Conservation (phyloP, 192 early-diverging fungal genomes). For the Backusella tarrabulga region DNA sequence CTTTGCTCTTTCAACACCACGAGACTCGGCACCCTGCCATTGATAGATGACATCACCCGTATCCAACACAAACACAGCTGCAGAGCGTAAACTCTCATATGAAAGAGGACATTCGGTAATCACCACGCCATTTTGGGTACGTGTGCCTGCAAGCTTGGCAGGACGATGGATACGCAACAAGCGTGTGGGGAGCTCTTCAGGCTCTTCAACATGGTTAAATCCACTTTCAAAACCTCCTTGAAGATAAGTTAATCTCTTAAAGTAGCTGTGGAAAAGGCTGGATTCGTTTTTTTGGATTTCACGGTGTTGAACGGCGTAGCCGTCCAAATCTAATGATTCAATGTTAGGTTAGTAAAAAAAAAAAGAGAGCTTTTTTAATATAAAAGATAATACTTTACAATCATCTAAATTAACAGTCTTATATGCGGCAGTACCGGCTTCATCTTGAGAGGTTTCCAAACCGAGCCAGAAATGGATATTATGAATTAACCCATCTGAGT, state of each 20-base stretch:
- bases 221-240: slow-evolving; percentile 71
- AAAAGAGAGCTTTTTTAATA: neutral
- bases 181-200: slow-evolving; percentile 38
- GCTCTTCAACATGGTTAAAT: slow-evolving; percentile 65
- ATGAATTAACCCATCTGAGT: slow-evolving; percentile 61
- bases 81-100: slow-evolving; percentile 56
- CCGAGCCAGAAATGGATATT: slow-evolving; percentile 89
- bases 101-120: slow-evolving; percentile 60
- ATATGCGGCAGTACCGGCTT: slow-evolving; percentile 83
- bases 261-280: slow-evolving; percentile 65
- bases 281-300: slow-evolving; percentile 76
- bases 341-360: neutral
- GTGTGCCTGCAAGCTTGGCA: slow-evolving; percentile 29
- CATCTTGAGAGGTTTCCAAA: slow-evolving; percentile 69
- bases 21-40: slow-evolving; percentile 64
- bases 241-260: slow-evolving; percentile 52
- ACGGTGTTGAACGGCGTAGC: slow-evolving; percentile 70
- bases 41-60: slow-evolving; percentile 62
- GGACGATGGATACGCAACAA: slow-evolving; percentile 56
- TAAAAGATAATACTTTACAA: slow-evolving; percentile 39
- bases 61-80: slow-evolving; percentile 78
- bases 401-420: slow-evolving; percentile 80
- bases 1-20: slow-evolving; percentile 67
- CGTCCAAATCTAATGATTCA: slow-evolving; percentile 52
- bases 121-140: slow-evolving; percentile 47